Evolutionary conservation across 768 basidiomycete species (phyloP), one percentile per base, ranked within the genome.

Genomic region (Cystobasidium tubakii): DNA sequence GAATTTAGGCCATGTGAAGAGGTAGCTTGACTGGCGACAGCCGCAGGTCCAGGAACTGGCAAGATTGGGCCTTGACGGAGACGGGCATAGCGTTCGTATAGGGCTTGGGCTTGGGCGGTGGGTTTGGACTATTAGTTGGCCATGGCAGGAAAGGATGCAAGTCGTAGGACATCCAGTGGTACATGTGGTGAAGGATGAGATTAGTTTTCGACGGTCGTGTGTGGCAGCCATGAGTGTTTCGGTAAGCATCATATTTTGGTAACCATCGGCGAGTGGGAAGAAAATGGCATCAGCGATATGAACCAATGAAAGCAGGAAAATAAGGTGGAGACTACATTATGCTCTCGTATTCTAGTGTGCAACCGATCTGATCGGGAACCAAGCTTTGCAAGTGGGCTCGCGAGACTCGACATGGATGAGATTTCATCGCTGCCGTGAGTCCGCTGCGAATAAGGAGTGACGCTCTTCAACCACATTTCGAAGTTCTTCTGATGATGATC

Each of bases 401-500:
- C 46, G 3, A 50, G 46, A 50, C 46, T 50, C 4, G 46, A 50
- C 46, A 50, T 50, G 3, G 46, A 21, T 15, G 46, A 50, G n/a
- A 50, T 50, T 17, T 9, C n/a, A 50, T 50, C 46, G 46, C 46
- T 50, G 3, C 46, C 46, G 46, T 19, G 21, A 50, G 46, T 50
- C 46, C 46, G 46, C n/a, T 50, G 46, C 46, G 46, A 50, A 50
- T 50, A 50, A 17, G 46, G 46, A 3, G 46, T 50, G 4, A 50
- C 46, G 46, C 46, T 50, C 46, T 50, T 50, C 46, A 50, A n/a
- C 46, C 46, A 50, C n/a, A 50, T 50, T 50, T 50, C 46, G n/a
- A 50, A 50, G 46, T 50, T 50, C 46, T 21, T 50, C n/a, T 50
- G 46, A 50, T 50, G 46, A 9, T 50, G 9, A 19, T 42, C 42